Conservation (phyloP, 352 stramenopile species). For the Globisporangium camurandrum region DNA sequence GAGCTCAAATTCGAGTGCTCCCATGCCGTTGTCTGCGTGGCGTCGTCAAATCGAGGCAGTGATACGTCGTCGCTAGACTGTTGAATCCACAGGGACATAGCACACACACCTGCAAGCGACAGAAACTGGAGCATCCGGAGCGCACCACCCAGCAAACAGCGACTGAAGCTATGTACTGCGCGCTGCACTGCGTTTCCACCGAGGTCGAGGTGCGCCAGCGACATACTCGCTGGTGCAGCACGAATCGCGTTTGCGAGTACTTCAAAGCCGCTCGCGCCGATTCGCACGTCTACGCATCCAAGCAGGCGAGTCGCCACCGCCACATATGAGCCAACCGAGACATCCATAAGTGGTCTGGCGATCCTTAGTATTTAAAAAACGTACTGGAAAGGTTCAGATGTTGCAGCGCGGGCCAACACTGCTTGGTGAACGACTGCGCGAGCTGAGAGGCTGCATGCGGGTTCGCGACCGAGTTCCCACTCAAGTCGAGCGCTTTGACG, state of each 20-base stretch:
- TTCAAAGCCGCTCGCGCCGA: constrained; percentile 20
- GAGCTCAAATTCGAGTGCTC: constrained; percentile 25
- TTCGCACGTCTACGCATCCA: constrained; percentile 25
- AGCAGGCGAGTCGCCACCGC: neutral
- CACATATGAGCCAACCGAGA: neutral
- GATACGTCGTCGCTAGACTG: too few relatives aligned
- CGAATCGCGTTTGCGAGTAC: constrained; percentile 15
- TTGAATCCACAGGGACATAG: too few relatives aligned
- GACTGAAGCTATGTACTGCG: constrained; percentile 21
- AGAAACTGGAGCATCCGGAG: constrained; percentile 18
- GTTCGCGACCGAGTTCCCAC: too few relatives aligned
- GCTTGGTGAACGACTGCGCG: too few relatives aligned
- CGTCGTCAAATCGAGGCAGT: neutral
- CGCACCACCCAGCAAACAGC: constrained; percentile 9
- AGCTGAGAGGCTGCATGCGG: too few relatives aligned
- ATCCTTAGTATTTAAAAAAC: too few relatives aligned
- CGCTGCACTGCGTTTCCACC: constrained; percentile 21
- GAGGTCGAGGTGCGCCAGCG: constrained; percentile 22
- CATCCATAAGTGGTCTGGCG: too few relatives aligned
- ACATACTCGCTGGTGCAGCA: constrained; percentile 3
- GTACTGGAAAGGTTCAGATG: too few relatives aligned
- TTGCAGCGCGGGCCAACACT: too few relatives aligned
- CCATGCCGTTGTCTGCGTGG: constrained; percentile 26
- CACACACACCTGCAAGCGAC: constrained; percentile 16
- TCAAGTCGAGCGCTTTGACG: too few relatives aligned